Base-by-base conservation (phyloP, 768 basidiomycete genomes). In the Leucogyrophana mollusca region DNA sequence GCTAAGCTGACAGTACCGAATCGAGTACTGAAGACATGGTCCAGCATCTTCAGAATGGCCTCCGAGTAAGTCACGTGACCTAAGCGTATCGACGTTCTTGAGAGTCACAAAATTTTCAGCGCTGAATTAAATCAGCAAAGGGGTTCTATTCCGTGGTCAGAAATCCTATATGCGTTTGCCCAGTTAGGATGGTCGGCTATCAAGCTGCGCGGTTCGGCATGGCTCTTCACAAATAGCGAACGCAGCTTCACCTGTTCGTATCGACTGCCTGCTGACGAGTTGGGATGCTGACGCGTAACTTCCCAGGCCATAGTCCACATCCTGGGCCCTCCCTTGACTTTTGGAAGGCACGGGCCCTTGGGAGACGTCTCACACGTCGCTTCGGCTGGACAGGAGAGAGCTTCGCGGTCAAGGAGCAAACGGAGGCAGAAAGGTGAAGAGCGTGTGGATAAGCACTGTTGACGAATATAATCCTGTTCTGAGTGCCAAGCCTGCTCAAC, bases 401-500 rank as follows among this genome's bases (percentile, higher is more conserved):
- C 22, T 30, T 30, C 13, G 27, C n/a, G n/a, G n/a, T n/a, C n/a
- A n/a, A n/a, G n/a, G n/a, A n/a, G n/a, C n/a, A n/a, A n/a, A n/a
- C n/a, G n/a, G n/a, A n/a, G n/a, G n/a, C n/a, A n/a, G n/a, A n/a
- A n/a, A n/a, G n/a, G n/a, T n/a, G n/a, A n/a, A n/a, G n/a, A n/a
- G n/a, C n/a, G n/a, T n/a, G n/a, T n/a, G n/a, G n/a, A n/a, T n/a
- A n/a, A n/a, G n/a, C n/a, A n/a, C n/a, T n/a, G n/a, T n/a, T n/a
- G n/a, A n/a, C n/a, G n/a, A n/a, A n/a, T n/a, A 40, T 22, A 53
- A 18, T 9, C 9, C 35, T 43, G 30, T 10, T 60, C 55, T 11
- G 41, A 17, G 2, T 24, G 55, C 17, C 23, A 48, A 8, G 45
- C 44, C 40, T 40, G 52, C 18, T 46, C 53, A 11, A 40, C 14